Conservation (phyloP, 148 eudicot genomes). For the Tetragonia tetragonoides region DNA sequence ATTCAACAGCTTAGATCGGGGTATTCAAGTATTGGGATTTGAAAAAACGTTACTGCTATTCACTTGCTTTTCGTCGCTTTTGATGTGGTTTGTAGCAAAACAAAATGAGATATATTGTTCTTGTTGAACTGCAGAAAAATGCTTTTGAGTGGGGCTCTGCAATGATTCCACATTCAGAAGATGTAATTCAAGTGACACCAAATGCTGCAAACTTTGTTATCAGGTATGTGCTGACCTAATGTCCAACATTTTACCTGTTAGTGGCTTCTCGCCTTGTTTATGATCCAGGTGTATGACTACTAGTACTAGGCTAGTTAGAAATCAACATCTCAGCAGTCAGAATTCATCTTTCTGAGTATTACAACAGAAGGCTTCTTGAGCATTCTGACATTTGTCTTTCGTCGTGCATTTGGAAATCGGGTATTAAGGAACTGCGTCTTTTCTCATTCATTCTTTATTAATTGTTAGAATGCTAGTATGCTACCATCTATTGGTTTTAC, state of each 20-base stretch:
- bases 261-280: conserved; percentile 2
- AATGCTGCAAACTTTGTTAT: conserved; percentile 75
- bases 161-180: conserved; percentile 94
- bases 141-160: conserved; percentile 91
- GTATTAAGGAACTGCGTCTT: background rate
- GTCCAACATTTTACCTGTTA: background rate
- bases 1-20: background rate
- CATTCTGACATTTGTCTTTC: background rate
- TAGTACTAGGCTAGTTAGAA: background rate
- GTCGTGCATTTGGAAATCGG: background rate
- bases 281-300: background rate
- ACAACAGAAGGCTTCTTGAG: background rate
- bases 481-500: background rate
- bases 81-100: background rate
- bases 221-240: conserved; percentile 42
- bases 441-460: background rate
- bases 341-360: background rate
- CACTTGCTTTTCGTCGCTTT: background rate
- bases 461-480: background rate
- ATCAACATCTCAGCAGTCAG: background rate
- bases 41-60: background rate
- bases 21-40: background rate
- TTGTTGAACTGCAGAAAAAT: conserved; percentile 70
- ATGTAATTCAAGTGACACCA: conserved; percentile 90
- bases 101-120: background rate